Conservation (phyloP, 2,329 filamentous ascomycete genomes). For the Gnomoniopsis smithogilvyi region DNA sequence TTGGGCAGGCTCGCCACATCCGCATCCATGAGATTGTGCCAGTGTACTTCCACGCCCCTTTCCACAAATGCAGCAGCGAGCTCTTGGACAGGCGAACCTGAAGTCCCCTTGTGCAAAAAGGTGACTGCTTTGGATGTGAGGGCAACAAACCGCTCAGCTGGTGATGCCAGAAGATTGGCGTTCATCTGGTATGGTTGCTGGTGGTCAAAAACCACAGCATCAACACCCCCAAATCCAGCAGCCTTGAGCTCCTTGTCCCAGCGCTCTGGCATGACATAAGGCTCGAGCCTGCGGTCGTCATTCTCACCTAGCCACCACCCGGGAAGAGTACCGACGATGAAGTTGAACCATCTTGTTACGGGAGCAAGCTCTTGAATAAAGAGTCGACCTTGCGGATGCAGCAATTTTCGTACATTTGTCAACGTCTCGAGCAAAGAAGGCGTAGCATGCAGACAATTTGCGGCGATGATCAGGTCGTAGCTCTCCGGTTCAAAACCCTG, state of each 20-base stretch:
- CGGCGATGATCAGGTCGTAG: constrained; percentile 23
- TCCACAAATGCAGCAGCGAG: neutral
- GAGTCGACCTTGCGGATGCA: neutral
- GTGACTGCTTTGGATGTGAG: neutral
- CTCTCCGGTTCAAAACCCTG: constrained; percentile 23
- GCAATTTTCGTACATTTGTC: neutral
- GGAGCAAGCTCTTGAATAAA: neutral
- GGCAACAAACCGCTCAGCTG: neutral
- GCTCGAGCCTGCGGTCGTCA: neutral
- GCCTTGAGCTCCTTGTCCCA: constrained; percentile 18
- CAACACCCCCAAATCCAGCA: constrained; percentile 14
- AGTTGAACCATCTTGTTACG: neutral
- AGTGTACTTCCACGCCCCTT: constrained; percentile 13
- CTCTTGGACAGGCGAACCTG: neutral
- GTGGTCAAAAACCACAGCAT: constrained; percentile 11
- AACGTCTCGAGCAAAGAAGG: neutral
- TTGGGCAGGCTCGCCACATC: neutral
- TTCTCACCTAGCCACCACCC: constrained; percentile 6
- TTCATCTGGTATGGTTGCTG: neutral
- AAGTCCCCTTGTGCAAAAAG: neutral
- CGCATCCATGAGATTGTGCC: constrained; percentile 23
- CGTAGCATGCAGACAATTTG: constrained; percentile 4
- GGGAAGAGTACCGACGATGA: neutral
- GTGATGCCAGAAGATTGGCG: neutral
- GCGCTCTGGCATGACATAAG: constrained; percentile 12